A percentile compares a stretch with the other conserved stretches of the same genome.
Conservation (phyloP, 176 grass and related monocot species). For the Chrysopogon serrulatus region DNA sequence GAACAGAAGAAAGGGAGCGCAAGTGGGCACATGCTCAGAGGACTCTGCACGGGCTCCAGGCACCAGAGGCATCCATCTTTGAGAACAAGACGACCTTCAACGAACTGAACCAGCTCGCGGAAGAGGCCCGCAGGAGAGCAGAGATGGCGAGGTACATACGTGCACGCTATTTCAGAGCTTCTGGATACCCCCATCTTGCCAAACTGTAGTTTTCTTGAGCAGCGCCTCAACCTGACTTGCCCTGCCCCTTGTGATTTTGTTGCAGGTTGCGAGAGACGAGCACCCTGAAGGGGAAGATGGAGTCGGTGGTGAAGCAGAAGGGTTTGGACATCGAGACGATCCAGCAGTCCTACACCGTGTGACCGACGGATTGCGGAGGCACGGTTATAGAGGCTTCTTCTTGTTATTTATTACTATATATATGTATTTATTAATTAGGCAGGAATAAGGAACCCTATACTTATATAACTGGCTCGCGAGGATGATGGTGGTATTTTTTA, state of each 20-base stretch:
- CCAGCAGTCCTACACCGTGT: slow-evolving; percentile 72
- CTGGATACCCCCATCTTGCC: not conserved
- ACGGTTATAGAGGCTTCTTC: slow-evolving; percentile 4
- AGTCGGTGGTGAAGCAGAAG: slow-evolving; percentile 76
- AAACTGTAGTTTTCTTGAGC: not conserved
- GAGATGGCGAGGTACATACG: slow-evolving; percentile 70
- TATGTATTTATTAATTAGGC: slow-evolving; percentile 25
- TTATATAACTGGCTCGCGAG: not conserved
- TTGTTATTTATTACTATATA: not conserved
- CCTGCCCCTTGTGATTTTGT: not conserved
- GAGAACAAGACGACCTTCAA: slow-evolving; percentile 45
- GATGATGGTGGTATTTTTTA: not conserved
- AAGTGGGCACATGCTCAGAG: slow-evolving; percentile 88
- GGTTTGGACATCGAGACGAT: slow-evolving; percentile 76
- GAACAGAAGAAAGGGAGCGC: slow-evolving; percentile 70
- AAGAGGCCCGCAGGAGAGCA: slow-evolving; percentile 72
- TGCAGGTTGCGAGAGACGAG: slow-evolving; percentile 63
- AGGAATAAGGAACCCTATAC: slow-evolving; percentile 14
- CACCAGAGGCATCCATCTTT: slow-evolving; percentile 42
- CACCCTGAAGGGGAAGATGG: slow-evolving; percentile 73
- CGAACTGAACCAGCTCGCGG: slow-evolving; percentile 74
- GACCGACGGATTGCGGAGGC: not conserved
- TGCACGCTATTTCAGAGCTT: not conserved
- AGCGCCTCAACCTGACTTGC: not conserved
- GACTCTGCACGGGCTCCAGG: slow-evolving; percentile 70